phyloP scores from a whole-genome alignment of 768 basidiomycete species.

The Russula sp. region DNA sequence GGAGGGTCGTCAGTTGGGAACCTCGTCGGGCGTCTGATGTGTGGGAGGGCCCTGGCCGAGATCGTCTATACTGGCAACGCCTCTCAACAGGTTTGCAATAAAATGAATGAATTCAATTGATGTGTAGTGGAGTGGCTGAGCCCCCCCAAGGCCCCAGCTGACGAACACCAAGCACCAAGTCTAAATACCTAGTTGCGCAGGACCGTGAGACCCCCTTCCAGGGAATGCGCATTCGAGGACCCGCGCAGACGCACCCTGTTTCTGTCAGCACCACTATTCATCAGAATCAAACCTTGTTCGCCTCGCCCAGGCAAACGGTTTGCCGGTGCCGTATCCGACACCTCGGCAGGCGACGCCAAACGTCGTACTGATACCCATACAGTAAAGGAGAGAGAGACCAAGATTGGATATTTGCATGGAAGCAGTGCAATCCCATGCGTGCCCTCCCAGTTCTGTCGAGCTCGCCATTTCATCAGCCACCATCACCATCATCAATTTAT shows the following conservation, averaged over 20 bases:
- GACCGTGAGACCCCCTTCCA: neutral
- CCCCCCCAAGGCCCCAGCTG: neutral
- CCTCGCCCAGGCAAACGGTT: neutral
- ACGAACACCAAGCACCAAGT: neutral
- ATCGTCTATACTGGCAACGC: neutral
- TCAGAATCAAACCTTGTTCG: constrained; percentile 11
- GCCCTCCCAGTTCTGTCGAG: too few relatives aligned
- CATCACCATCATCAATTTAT: too few relatives aligned
- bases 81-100: neutral
- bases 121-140: neutral
- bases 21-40: too few relatives aligned
- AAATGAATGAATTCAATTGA: neutral
- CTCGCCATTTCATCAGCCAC: too few relatives aligned
- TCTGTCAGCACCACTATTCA: constrained; percentile 5
- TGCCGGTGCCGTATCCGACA: neutral
- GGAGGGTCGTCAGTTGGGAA: neutral
- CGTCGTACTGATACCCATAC: too few relatives aligned
- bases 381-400: too few relatives aligned
- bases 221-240: neutral
- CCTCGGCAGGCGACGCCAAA: too few relatives aligned
- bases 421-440: neutral
- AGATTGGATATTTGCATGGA: neutral
- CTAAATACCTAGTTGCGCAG: neutral
- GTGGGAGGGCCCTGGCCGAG: neutral
- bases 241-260: constrained; percentile 9